Evolutionary conservation across 75 land plant genomes (phyloP).

Genomic region (Selaginella tamariscina): DNA sequence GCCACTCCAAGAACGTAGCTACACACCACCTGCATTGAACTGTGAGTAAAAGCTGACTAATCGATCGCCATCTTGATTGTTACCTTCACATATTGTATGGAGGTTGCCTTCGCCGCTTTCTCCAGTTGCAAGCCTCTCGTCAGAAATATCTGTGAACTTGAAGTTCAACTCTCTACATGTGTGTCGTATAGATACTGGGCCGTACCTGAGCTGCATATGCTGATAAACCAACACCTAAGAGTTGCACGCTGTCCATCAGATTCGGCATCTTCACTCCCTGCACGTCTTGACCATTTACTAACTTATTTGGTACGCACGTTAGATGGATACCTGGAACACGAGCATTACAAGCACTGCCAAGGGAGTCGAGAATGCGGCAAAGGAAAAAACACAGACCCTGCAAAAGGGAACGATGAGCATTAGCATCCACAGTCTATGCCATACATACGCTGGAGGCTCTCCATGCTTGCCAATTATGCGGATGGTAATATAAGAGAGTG

Average conservation of each 20-base stretch:
- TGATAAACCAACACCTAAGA: slow-evolving; percentile 24
- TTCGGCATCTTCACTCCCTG: slow-evolving; percentile 25
- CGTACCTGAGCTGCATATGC: slow-evolving; percentile 30
- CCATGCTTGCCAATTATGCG: slow-evolving; percentile 26
- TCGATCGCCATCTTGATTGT: not conserved
- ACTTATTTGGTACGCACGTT: not conserved
- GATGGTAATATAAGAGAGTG: slow-evolving; percentile 27
- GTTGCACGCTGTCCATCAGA: slow-evolving; percentile 13
- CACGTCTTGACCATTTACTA: not conserved
- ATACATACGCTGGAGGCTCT: slow-evolving; percentile 23
- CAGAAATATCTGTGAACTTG: slow-evolving; percentile 24
- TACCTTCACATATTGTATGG: slow-evolving; percentile 33
- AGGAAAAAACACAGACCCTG: slow-evolving; percentile 32
- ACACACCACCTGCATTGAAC: slow-evolving; percentile 21
- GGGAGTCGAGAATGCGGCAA: slow-evolving; percentile 26
- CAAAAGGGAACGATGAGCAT: slow-evolving; percentile 1
- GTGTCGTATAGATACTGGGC: too few species aligned
- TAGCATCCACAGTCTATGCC: not conserved
- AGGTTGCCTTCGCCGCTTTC: slow-evolving; percentile 29
- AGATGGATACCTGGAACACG: slow-evolving; percentile 22
- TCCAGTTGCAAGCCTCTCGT: slow-evolving; percentile 34
- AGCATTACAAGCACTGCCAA: slow-evolving; percentile 22
- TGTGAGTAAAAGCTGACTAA: not conserved
- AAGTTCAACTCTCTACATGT: too few species aligned
- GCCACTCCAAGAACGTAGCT: slow-evolving; percentile 26